These are phyloP conservation scores for Rhizophagus sp. DNA, from an alignment of 192 early-diverging fungal genomes.

Conservation along the genomic window DNA sequence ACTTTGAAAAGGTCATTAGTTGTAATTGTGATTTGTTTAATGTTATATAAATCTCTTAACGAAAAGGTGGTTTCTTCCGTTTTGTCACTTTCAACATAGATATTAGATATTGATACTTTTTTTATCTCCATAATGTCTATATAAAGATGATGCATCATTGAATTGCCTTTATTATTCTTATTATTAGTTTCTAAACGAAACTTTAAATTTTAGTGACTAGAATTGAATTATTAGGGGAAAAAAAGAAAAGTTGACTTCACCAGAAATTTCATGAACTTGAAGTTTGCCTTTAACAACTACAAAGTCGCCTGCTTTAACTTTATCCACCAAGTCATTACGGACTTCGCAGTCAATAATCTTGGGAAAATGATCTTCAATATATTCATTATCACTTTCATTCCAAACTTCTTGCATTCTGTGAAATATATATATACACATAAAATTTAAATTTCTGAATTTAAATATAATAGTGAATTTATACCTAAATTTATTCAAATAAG, in stretches of 20 bases:
- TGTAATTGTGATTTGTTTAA: neutral
- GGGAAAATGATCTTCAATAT: conserved; percentile 57
- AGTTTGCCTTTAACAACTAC: conserved; percentile 75
- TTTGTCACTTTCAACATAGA: neutral
- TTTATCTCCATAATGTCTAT: neutral
- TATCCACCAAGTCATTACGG: conserved; percentile 72
- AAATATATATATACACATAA: too few relatives aligned
- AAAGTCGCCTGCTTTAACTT: conserved; percentile 80
- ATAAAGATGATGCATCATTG: conserved; percentile 5
- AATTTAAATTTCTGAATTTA: neutral
- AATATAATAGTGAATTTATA: neutral
- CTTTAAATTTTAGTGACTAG: too few relatives aligned
- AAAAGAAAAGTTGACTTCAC: neutral
- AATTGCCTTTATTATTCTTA: neutral
- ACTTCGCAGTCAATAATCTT: conserved; percentile 79
- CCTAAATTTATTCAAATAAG: conserved; percentile 77
- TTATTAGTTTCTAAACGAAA: neutral
- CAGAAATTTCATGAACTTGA: conserved; percentile 52
- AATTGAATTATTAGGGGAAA: neutral
- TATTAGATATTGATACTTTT: conserved; percentile 3
- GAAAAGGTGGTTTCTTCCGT: neutral
- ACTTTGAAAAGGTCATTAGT: conserved; percentile 8
- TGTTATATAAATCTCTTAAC: neutral
- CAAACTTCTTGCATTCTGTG: conserved; percentile 66
- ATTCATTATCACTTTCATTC: conserved; percentile 69